Evolutionary conservation across 352 stramenopile species (phyloP), one percentile per base, ranked within the genome.

Genomic region (Phytophthora sp.): DNA sequence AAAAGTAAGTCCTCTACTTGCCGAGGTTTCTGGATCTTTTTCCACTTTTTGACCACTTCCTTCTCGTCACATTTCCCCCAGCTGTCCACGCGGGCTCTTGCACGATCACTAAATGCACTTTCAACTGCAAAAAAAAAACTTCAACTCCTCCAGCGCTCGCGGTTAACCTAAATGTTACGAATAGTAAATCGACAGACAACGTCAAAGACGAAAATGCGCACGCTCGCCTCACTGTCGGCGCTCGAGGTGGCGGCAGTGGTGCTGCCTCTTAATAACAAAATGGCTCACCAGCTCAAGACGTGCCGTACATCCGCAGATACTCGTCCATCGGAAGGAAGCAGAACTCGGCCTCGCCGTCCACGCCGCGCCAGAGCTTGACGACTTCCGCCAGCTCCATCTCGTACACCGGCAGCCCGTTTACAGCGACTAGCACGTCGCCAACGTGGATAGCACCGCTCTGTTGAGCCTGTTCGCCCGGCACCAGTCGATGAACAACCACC

Each of bases 321-420:
- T 95, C 85, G 55, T 80, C 59, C 71, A 91, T 87, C 6, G 84
- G 75, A 35, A 95, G 46, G 47, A 95, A 86, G 42, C 86, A 94
- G 16, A 95, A 82, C 72, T 93, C 88, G 30, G 86, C 74, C 26
- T 90, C 86, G 16, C 85, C 84, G 18, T 92, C 82, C 39, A 88
- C 70, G 27, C 78, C 80, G 18, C 73, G 81, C 65, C 88, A 81
- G 38, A 95, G 76, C 62, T 91, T 91, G 33, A 78, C 84, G 21
- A 95, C 76, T 50, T 95, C 88, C 16, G 58, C 62, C 11, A 94
- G 69, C 30, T 88, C 81, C 82, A 92, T 93, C 50, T 93, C 84
- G 63, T 93, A 86, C 53, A 94, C 86, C 0, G 83, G 82, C 18
- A 94, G 63, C 7, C 88, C 88, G 44, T 95, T 95, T 27, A 95